Evolutionary conservation across 345 rosid genomes (phyloP).

Genomic region (Euphorbia peplus): DNA sequence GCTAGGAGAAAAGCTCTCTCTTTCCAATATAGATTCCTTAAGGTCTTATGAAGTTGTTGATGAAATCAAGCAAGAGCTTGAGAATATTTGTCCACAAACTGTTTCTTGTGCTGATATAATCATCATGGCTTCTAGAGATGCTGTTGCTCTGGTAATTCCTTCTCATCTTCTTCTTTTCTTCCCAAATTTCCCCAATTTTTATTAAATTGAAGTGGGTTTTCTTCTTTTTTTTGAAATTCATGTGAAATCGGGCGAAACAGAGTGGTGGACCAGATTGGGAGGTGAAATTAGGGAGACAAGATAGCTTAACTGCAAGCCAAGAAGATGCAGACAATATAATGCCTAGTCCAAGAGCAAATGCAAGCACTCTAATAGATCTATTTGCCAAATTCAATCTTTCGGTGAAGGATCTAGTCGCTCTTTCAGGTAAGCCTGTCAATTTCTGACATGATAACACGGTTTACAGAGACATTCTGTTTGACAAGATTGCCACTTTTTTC

Average conservation of each 20-base stretch:
- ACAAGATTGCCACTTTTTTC: too few relatives aligned
- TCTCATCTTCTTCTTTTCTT: not conserved
- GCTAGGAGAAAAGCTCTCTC: slow-evolving; percentile 73
- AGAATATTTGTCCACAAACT: slow-evolving; percentile 65
- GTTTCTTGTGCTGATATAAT: slow-evolving; percentile 92
- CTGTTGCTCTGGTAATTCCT: slow-evolving; percentile 69
- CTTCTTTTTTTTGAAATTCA: not conserved
- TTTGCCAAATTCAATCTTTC: slow-evolving; percentile 65
- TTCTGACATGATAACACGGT: too few relatives aligned
- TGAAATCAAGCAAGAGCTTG: slow-evolving; percentile 65
- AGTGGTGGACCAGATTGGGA: slow-evolving; percentile 88
- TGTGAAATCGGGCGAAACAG: slow-evolving; percentile 24
- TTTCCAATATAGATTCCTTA: slow-evolving; percentile 78
- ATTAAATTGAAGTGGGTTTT: not conserved
- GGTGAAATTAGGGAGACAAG: slow-evolving; percentile 76
- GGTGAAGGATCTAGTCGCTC: slow-evolving; percentile 73
- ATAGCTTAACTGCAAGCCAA: slow-evolving; percentile 79
- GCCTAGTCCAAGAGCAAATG: slow-evolving; percentile 91
- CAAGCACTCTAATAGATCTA: slow-evolving; percentile 56
- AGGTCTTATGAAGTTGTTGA: slow-evolving; percentile 76
- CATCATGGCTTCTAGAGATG: slow-evolving; percentile 89
- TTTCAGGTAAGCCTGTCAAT: too few relatives aligned
- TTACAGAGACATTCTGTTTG: too few relatives aligned
- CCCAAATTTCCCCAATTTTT: not conserved
- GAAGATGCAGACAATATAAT: slow-evolving; percentile 61